These are phyloP conservation scores for Yarrowia bubula DNA, from an alignment of 805 yeast species.

Conservation along the genomic window DNA sequence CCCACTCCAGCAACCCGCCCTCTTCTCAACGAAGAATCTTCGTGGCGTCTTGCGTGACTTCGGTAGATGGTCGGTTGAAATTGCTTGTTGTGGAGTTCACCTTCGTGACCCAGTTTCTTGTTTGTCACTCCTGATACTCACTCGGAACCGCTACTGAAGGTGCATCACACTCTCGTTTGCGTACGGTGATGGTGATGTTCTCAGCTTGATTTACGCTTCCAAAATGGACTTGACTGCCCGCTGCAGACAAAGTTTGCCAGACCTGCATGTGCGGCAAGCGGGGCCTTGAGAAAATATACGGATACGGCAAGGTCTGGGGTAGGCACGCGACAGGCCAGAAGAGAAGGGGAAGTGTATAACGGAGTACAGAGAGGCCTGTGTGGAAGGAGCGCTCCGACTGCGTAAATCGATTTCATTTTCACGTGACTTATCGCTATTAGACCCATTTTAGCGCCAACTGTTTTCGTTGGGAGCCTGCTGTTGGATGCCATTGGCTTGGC, in stretches of 20 bases:
- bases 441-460: slow-evolving; percentile 10
- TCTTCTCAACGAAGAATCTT: background rate
- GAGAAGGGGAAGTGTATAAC: no score
- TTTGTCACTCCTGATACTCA: background rate
- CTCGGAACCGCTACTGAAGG: slow-evolving; percentile 26
- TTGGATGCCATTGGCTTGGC: background rate
- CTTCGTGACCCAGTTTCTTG: background rate
- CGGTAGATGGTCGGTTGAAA: background rate
- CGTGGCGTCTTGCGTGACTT: background rate
- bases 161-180: slow-evolving; percentile 8
- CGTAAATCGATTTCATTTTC: background rate
- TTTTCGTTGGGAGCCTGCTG: slow-evolving; percentile 7
- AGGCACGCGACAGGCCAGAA: no score
- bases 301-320: slow-evolving; percentile 17
- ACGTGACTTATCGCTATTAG: background rate
- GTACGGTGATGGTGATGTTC: slow-evolving; percentile 24
- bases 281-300: slow-evolving; percentile 18
- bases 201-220: slow-evolving; percentile 19
- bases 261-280: slow-evolving; percentile 26
- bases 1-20: background rate
- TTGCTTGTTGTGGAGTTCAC: background rate
- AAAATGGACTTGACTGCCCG: background rate
- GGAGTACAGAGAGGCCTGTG: no score
- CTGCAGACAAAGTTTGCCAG: slow-evolving; percentile 19
- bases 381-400: no score